A percentile compares a stretch with the other conserved stretches of the same genome.
These are phyloP conservation scores for Fraxinus cuspidata DNA, from an alignment of 257 asterid species.

Conservation along the genomic window DNA sequence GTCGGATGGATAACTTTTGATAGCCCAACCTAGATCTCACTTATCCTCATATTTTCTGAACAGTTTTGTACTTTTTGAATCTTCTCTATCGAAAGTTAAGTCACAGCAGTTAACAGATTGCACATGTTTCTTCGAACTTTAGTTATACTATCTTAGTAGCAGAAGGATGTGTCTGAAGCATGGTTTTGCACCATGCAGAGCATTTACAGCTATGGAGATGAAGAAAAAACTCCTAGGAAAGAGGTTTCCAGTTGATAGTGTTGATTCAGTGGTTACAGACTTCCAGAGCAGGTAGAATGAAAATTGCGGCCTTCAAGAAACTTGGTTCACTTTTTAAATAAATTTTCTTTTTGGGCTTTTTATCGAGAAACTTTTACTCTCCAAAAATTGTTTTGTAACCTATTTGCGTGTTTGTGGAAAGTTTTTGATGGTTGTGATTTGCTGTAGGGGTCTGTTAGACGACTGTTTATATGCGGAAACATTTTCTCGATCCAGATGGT, in stretches of 20 bases:
- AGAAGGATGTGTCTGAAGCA: constrained; percentile 14
- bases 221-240: constrained; percentile 71
- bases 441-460: constrained; percentile 74
- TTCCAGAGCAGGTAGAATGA: constrained; percentile 56
- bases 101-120: constrained; percentile 1
- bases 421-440: constrained; percentile 24
- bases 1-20: constrained; percentile 1
- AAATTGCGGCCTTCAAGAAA: constrained; percentile 13
- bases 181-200: constrained; percentile 49
- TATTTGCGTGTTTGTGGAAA: constrained; percentile 8
- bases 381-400: constrained; percentile 5
- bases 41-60: no score
- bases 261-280: constrained; percentile 67
- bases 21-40: not conserved
- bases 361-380: constrained; percentile 16
- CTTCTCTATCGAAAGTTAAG: not conserved
- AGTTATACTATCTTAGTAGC: not conserved
- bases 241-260: constrained; percentile 47
- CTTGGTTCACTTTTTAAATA: constrained; percentile 17
- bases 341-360: not conserved
- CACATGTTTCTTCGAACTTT: constrained; percentile 14
- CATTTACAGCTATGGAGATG: constrained; percentile 74
- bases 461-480: constrained; percentile 86
- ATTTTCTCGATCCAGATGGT: constrained; percentile 82
- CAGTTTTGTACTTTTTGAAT: constrained; percentile 14